Percentiles rank a stretch among this genome's conserved stretches.
Conservation (phyloP, 2,329 filamentous ascomycete genomes). For the Arthrobotrys sphaeroides region DNA sequence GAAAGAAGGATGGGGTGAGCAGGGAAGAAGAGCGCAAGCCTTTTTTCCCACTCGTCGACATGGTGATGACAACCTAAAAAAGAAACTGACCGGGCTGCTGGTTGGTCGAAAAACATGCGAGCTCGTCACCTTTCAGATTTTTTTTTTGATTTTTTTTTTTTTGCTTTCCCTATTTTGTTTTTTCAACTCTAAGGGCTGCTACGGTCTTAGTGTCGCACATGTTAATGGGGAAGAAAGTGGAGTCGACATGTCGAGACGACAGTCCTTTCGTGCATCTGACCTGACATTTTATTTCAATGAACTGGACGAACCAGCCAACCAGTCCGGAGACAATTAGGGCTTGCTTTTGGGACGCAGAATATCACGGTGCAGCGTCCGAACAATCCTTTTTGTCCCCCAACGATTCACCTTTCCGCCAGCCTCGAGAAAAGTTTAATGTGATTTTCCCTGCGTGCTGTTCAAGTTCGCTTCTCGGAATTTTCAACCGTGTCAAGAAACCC, state of each 20-base stretch:
- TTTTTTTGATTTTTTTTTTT: conserved; percentile 23
- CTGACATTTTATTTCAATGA: conserved; percentile 25
- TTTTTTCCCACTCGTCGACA: conserved; percentile 34
- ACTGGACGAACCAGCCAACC: conserved; percentile 19
- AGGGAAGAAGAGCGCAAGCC: conserved; percentile 43
- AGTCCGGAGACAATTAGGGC: conserved; percentile 40
- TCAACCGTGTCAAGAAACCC: conserved; percentile 35
- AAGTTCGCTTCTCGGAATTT: conserved; percentile 31
- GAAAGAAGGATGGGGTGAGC: conserved; percentile 15
- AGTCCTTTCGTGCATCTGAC: conserved; percentile 48
- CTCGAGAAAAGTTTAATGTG: conserved; percentile 39
- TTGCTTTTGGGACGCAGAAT: background rate
- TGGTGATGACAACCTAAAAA: conserved; percentile 51
- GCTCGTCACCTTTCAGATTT: conserved; percentile 40
- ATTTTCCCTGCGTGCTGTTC: conserved; percentile 31
- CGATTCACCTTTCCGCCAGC: conserved; percentile 17
- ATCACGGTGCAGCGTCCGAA: conserved; percentile 24
- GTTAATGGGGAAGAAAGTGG: conserved; percentile 40
- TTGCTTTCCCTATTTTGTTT: conserved; percentile 13
- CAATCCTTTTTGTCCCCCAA: background rate
- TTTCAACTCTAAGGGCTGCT: conserved; percentile 31
- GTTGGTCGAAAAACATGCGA: conserved; percentile 45
- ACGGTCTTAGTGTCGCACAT: conserved; percentile 47
- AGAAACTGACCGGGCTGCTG: conserved; percentile 41
- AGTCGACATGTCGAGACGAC: conserved; percentile 52